A percentile compares a stretch with the other conserved stretches of the same genome.
phyloP scores from a whole-genome alignment of 2,329 filamentous ascomycete species.

The Dryadomyces quercivorus region DNA sequence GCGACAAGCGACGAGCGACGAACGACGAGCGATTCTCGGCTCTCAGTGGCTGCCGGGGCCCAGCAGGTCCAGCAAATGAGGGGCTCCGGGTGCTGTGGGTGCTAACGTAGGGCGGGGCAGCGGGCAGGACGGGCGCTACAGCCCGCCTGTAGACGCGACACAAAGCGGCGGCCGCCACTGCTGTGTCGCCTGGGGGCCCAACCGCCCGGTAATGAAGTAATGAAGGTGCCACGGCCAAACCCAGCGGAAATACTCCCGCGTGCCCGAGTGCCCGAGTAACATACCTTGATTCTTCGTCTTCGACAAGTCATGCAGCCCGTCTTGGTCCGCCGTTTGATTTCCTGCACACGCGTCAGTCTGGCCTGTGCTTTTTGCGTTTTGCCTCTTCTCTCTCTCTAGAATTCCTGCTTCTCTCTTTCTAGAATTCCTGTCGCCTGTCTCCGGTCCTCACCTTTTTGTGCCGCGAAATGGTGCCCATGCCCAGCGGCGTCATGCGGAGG shows the following conservation, averaged over 20 bases:
- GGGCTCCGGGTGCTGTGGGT: background rate
- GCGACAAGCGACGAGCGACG: no score
- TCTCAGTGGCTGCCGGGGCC: background rate
- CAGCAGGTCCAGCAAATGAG: background rate
- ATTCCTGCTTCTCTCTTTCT: no score
- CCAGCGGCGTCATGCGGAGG: slow-evolving; percentile 5
- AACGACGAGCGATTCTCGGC: no score
- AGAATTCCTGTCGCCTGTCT: no score
- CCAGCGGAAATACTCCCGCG: no score
- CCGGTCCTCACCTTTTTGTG: no score
- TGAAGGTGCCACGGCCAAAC: background rate
- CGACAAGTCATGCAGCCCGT: slow-evolving; percentile 52
- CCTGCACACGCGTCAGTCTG: slow-evolving; percentile 23
- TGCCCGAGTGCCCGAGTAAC: no score
- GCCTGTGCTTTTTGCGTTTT: background rate
- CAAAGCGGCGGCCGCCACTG: background rate
- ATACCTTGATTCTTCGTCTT: slow-evolving; percentile 49
- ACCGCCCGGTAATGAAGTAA: background rate
- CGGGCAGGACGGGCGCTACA: background rate
- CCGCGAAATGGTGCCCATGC: slow-evolving; percentile 16
- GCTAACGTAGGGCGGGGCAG: slow-evolving; percentile 1
- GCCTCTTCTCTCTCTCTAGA: no score
- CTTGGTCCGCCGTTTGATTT: slow-evolving; percentile 51
- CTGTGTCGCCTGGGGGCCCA: background rate
- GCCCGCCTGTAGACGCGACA: background rate